Evolutionary conservation across 176 grass and related monocot genomes (phyloP), one percentile per base, ranked within the genome.

Genomic region (Poa annua): DNA sequence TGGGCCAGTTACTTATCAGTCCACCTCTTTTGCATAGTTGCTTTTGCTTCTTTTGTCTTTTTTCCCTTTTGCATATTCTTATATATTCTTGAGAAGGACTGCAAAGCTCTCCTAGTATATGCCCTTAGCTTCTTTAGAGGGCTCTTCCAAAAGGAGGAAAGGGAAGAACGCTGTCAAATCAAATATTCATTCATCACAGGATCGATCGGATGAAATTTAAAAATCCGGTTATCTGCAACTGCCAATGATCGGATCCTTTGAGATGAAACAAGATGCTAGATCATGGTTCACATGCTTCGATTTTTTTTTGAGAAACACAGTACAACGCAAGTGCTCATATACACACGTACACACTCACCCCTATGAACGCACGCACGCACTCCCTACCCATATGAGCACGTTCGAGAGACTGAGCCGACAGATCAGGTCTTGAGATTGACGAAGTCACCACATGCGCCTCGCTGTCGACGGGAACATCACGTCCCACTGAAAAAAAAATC

Each of bases 41-140:
- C 70, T 76, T 85, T 85, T 75, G 49, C 76, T 75, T 89, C 35
- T 41, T 25, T 70, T 78, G 8, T 47, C 24, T 52, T 74, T 20
- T 32, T 38, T 64, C 78, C 20, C 56, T 53, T 89, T 76, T 76
- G 38, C 50, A 44, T 76, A 36, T 22, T 76, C 41, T 68, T 68
- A 55, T 61, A 55, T 60, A 66, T 48, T 81, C 70, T 26, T 85
- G 82, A 85, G 34, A 89, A 68, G 11, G 82, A 85, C 69, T 33
- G 48, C 51, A 85, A 88, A 88, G 82, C 52, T 81, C 82, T 85
- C 47, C 51, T 74, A 69, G 82, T 69, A 61, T 51, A 34, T 69
- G 76, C 14, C 60, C 38, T 84, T 84, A 75, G 69, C 55, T 53
- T 38, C 81, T 88, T 88, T 88, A 51, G 25, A 48, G 50, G 52